Evolutionary conservation across 176 grass and related monocot genomes (phyloP).

Genomic region (Ensete glaucum): DNA sequence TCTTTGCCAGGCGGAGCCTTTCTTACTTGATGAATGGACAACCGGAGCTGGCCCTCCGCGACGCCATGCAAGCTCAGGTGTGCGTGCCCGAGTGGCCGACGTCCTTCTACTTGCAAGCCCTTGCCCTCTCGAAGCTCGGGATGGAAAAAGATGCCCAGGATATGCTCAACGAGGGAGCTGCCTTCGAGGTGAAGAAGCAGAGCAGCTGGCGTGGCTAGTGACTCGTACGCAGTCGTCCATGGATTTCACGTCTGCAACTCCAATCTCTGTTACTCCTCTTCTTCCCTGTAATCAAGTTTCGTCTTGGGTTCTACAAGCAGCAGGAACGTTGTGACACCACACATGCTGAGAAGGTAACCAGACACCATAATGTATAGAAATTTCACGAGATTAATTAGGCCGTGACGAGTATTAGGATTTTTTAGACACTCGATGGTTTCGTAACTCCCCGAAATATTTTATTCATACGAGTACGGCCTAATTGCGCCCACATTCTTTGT

Average conservation of each 20-base stretch:
- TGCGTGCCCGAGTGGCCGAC: constrained; percentile 98
- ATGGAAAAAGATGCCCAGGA: constrained; percentile 98
- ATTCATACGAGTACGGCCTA: no score
- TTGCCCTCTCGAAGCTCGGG: constrained; percentile 87
- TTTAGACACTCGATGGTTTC: no score
- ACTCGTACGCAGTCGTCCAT: neutral
- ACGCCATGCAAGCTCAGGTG: constrained; percentile 99
- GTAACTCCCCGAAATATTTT: no score
- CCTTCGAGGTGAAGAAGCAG: constrained; percentile 85
- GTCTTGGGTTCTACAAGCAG: no score
- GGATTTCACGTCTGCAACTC: neutral
- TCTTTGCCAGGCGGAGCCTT: constrained; percentile 77
- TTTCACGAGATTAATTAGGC: no score
- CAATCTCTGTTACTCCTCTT: neutral
- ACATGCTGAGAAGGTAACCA: no score
- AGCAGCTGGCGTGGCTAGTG: constrained; percentile 76
- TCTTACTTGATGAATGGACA: constrained; percentile 95
- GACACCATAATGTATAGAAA: no score
- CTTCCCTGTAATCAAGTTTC: no score
- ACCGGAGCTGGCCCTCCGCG: constrained; percentile 78
- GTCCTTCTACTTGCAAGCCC: constrained; percentile 90
- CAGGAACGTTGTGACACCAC: no score
- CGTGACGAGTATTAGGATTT: no score
- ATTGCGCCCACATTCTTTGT: no score
- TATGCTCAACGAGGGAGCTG: constrained; percentile 93